These are phyloP conservation scores for Coemansia sp. DNA, from an alignment of 192 early-diverging fungal genomes.

Conservation along the genomic window DNA sequence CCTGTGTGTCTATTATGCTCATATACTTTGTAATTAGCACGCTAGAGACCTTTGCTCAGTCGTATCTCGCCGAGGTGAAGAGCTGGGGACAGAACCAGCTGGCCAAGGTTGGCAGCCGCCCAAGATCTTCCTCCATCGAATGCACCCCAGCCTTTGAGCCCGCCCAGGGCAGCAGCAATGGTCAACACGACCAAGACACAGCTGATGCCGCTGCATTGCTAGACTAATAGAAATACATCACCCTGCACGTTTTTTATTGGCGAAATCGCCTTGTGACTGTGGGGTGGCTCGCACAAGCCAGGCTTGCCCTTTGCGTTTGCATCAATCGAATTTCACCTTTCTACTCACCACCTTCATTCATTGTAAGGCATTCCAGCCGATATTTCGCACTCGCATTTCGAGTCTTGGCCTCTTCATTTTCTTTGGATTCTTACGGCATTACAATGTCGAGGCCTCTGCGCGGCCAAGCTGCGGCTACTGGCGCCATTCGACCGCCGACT, in stretches of 20 bases:
- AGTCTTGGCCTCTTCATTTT: neutral
- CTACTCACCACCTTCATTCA: neutral
- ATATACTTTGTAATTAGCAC: constrained; percentile 79
- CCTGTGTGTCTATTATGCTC: constrained; percentile 73
- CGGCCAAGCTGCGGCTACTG: constrained; percentile 13
- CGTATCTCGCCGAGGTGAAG: constrained; percentile 58
- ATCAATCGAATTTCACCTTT: neutral
- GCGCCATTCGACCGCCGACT: constrained; percentile 28
- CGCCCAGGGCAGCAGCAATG: no score
- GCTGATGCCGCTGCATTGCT: no score
- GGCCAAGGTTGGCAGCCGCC: constrained; percentile 25
- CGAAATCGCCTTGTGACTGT: no score
- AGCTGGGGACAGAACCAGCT: constrained; percentile 42
- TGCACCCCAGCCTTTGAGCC: neutral
- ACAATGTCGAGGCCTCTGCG: constrained; percentile 46
- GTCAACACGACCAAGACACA: no score
- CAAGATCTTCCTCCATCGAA: neutral
- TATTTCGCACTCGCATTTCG: no score
- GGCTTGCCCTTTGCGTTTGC: no score
- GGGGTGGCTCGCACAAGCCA: no score
- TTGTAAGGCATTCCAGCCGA: no score
- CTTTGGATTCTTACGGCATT: neutral
- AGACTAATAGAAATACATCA: no score
- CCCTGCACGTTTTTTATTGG: no score
- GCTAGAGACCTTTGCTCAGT: constrained; percentile 76